phyloP scores from a whole-genome alignment of 2,329 filamentous ascomycete genomes.

The Botrytis squamosa region DNA sequence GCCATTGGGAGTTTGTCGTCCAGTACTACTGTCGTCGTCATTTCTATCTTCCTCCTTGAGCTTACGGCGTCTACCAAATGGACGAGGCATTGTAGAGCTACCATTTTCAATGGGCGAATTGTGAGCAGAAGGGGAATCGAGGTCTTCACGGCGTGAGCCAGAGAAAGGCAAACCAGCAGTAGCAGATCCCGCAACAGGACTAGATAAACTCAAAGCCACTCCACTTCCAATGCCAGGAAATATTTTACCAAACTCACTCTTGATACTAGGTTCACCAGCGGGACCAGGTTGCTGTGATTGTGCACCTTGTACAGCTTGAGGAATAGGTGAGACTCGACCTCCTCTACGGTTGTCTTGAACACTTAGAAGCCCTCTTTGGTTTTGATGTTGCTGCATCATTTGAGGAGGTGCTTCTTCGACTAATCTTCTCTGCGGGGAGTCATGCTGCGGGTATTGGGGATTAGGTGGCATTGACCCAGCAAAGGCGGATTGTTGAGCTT shows the following conservation, averaged over 20 bases:
- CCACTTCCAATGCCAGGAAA: slow-evolving; percentile 87
- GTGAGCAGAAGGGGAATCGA: slow-evolving; percentile 44
- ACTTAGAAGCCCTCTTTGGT: slow-evolving; percentile 67
- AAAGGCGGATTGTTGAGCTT: slow-evolving; percentile 39
- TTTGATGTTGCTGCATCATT: slow-evolving; percentile 56
- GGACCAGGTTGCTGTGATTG: slow-evolving; percentile 78
- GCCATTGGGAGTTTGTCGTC: slow-evolving; percentile 58
- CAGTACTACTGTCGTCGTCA: slow-evolving; percentile 67
- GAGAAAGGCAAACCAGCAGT: slow-evolving; percentile 52
- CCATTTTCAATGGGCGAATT: slow-evolving; percentile 44
- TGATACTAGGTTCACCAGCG: slow-evolving; percentile 81
- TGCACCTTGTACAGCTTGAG: slow-evolving; percentile 90
- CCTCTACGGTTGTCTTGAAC: slow-evolving; percentile 74
- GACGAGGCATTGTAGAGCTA: slow-evolving; percentile 41
- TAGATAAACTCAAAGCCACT: slow-evolving; percentile 50
- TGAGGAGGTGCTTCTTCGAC: slow-evolving; percentile 49
- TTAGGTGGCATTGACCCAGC: slow-evolving; percentile 43
- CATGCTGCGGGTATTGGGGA: slow-evolving; percentile 46
- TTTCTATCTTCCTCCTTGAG: slow-evolving; percentile 71
- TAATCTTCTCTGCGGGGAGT: slow-evolving; percentile 45
- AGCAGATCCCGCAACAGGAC: slow-evolving; percentile 50
- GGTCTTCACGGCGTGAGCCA: slow-evolving; percentile 53
- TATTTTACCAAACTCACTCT: slow-evolving; percentile 92
- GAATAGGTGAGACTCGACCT: slow-evolving; percentile 81
- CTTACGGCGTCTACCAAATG: slow-evolving; percentile 56